Base-by-base conservation (phyloP, 164 flowering plant genomes). In the Umbilicus rupestris region DNA sequence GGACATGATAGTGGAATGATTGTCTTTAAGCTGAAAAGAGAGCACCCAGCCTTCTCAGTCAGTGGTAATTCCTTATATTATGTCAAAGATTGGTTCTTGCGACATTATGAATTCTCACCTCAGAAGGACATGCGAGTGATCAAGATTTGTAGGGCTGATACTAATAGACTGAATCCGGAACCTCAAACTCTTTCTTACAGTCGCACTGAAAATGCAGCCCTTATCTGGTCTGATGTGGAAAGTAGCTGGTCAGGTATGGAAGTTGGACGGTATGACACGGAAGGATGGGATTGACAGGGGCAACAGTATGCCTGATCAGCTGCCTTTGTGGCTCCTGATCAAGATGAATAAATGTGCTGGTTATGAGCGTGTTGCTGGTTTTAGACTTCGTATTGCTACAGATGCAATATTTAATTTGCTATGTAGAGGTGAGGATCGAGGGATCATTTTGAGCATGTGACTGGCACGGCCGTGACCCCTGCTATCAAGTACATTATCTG, bases 21-120 rank as follows among this genome's bases (percentile, higher is more conserved):
- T 66, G 93, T 91, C 28, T 91, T 88, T 58, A 91, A 91, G 78
- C 72, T 91, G 81, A 91, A 91, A 80, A 87, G 97, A 79, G 97
- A 91, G 68, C 71, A 93, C 1, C 95, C 97, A 49, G 92, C 91
- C n/a, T 90, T 88, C 76, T 73, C 88, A 14, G 83, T 85, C 33
- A 85, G 88, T 70, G 91, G 92, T 39, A 93, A 87, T 73, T 73
- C 78, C 9, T 30, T 86, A 62, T 89, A 78, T 70, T 92, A 84
- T 70, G 77, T 70, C 42, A 92, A 88, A 75, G 96, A 92, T 47
- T 85, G 95, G 17, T 88, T 88, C 68, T 72, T 92, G 68, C 86
- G 95, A 16, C 65, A 68, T 52, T 87, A 72, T 65, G 96, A 87
- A 76, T 87, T 83, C 64, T 83, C 90, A 7, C 73, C 89, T 78